phyloP scores from a whole-genome alignment of 345 rosid genomes.

The Alliaria petiolata region DNA sequence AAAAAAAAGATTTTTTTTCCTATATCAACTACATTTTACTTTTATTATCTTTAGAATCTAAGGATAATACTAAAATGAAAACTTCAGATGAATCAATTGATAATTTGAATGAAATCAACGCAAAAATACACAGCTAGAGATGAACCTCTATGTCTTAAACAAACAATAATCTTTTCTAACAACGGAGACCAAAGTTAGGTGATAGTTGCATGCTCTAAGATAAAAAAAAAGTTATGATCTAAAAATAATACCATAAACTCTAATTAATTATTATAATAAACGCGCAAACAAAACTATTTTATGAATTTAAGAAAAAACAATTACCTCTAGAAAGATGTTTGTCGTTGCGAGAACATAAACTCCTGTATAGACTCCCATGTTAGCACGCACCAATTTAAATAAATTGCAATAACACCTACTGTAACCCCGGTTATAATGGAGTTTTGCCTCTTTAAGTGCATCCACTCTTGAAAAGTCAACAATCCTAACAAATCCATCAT shows the following conservation, averaged over 20 bases:
- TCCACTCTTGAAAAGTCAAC: background rate
- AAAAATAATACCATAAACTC: background rate
- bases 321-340: constrained; percentile 16
- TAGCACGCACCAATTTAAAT: background rate
- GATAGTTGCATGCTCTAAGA: background rate
- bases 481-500: background rate
- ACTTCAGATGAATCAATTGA: background rate
- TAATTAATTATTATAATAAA: background rate
- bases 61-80: too few relatives aligned
- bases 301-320: too few relatives aligned
- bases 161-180: too few relatives aligned
- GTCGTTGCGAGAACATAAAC: background rate
- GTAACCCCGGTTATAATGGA: background rate
- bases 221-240: background rate
- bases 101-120: background rate
- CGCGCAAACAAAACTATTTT: background rate
- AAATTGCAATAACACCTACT: background rate
- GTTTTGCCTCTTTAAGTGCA: background rate
- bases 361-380: background rate
- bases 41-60: too few relatives aligned
- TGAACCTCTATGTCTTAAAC: too few relatives aligned
- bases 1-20: too few relatives aligned
- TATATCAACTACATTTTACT: too few relatives aligned
- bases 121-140: background rate
- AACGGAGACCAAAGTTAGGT: background rate